Base-by-base conservation (phyloP, 202 grass and related monocot genomes). In the Hordeum pubiflorum region DNA sequence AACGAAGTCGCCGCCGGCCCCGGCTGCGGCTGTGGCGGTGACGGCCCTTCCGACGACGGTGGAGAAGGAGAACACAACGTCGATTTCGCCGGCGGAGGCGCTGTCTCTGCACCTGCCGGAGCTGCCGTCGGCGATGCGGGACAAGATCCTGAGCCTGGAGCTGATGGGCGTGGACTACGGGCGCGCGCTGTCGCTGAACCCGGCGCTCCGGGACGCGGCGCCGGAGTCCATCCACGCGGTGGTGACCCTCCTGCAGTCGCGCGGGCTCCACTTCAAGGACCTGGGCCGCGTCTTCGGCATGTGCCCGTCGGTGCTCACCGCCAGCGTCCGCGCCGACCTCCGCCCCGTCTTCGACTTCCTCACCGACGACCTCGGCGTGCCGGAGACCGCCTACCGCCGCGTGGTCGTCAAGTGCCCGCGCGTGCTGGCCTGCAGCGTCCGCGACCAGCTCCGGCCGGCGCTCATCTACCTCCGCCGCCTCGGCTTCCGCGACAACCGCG, bases 251-350 rank as follows among this genome's bases (percentile, higher is more conserved):
- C 89, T 97, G 26, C 87, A 83, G 33, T 90, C 89, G 10, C 90
- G 83, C 44, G 91, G 94, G 63, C 82, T 94, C 70, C 87, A 89
- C 54, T 93, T 87, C 89, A 97, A 94, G 85, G 87, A 97, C 65
- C 84, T 94, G 9, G 67, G 43, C 38, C 77, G 86, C 56, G 87
- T 94, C 50, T 60, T 97, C 54, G 87, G 85, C 81, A 90, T 92
- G 85, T 90, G 91, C 83, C 94, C 94, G 8, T 55, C 78, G 1
- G 38, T 97, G 17, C 89, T 97, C 63, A 92, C 94, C 10, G 54
- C 89, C 67, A 82, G 80, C 83, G 73, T 97, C 78, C 66, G 82
- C 36, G 17, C 12, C 22, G 63, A 94, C 87, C 89, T 97, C 58
- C 37, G 59, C 76, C 87, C 91, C 22, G 87, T 92, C 58, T 94